Conservation (phyloP, 225 moss, liverwort and hornwort species). For the Polytrichum formosum region DNA sequence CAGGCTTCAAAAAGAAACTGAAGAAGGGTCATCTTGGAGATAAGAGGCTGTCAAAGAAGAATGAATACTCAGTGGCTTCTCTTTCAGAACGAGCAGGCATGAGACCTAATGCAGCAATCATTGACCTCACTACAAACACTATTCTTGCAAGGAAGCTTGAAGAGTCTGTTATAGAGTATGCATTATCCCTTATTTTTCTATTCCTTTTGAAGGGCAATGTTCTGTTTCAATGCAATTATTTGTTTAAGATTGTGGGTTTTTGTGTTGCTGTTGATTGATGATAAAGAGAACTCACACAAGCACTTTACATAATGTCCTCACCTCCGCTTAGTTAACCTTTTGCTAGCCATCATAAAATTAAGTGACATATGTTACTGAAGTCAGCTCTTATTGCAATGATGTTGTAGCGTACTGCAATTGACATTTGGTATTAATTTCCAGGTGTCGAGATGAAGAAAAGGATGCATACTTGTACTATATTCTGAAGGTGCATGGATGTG, state of each 20-base stretch:
- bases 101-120: conserved; percentile 40
- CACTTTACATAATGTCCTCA: background rate
- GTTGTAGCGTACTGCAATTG: background rate
- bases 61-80: conserved; percentile 47
- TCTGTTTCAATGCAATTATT: background rate
- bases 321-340: background rate
- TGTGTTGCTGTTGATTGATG: no score
- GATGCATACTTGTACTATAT: conserved; percentile 86
- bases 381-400: background rate
- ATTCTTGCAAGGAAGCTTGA: conserved; percentile 49
- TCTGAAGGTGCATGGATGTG: conserved; percentile 91
- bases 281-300: no score
- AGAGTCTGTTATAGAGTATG: conserved; percentile 52
- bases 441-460: conserved; percentile 95
- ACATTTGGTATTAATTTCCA: conserved; percentile 10
- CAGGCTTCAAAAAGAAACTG: conserved; percentile 49
- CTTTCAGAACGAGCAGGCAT: conserved; percentile 56
- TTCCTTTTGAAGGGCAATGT: conserved; percentile 1
- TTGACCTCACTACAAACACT: conserved; percentile 43
- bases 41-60: conserved; percentile 24
- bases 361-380: background rate
- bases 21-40: conserved; percentile 28
- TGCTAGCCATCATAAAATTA: background rate
- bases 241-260: no score
- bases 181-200: background rate